phyloP scores from a whole-genome alignment of 1,284 basidiomycete species.

The Agroathelia rolfsii region DNA sequence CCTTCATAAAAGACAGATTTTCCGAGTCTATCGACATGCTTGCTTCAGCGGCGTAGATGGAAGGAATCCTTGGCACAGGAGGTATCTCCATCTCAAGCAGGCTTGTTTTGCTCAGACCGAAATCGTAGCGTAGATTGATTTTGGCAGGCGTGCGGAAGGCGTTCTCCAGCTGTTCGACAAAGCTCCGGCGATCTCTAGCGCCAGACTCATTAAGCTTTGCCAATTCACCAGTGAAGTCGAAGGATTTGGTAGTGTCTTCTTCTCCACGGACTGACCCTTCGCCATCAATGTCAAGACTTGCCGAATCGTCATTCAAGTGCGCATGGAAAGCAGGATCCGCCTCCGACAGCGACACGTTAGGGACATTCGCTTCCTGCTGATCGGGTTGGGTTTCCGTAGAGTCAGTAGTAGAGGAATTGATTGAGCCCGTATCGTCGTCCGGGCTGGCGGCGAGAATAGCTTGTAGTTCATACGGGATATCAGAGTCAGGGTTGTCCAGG shows the following conservation, averaged over 20 bases:
- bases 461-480: slow-evolving; percentile 67
- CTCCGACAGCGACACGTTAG: too few relatives aligned
- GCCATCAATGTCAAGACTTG: too few relatives aligned
- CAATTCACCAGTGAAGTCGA: slow-evolving; percentile 80
- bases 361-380: too few relatives aligned
- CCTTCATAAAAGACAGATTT: too few relatives aligned
- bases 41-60: slow-evolving; percentile 14
- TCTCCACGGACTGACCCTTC: too few relatives aligned
- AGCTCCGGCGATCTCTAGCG: slow-evolving; percentile 58
- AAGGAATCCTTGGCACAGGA: slow-evolving; percentile 17
- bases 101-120: slow-evolving; percentile 25
- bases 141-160: slow-evolving; percentile 69
- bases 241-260: slow-evolving; percentile 67
- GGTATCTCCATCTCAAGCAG: slow-evolving; percentile 35
- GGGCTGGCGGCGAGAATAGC: slow-evolving; percentile 44
- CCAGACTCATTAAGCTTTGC: slow-evolving; percentile 61
- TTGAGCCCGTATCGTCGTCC: too few relatives aligned
- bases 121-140: slow-evolving; percentile 42
- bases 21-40: too few relatives aligned
- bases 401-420: too few relatives aligned
- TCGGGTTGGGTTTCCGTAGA: too few relatives aligned
- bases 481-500: slow-evolving; percentile 55
- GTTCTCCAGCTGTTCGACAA: slow-evolving; percentile 73
- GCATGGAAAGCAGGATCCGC: slow-evolving; percentile 39
- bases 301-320: slow-evolving; percentile 32